Conservation (phyloP, 2,329 filamentous ascomycete genomes). For the Fusarium metavorans region DNA sequence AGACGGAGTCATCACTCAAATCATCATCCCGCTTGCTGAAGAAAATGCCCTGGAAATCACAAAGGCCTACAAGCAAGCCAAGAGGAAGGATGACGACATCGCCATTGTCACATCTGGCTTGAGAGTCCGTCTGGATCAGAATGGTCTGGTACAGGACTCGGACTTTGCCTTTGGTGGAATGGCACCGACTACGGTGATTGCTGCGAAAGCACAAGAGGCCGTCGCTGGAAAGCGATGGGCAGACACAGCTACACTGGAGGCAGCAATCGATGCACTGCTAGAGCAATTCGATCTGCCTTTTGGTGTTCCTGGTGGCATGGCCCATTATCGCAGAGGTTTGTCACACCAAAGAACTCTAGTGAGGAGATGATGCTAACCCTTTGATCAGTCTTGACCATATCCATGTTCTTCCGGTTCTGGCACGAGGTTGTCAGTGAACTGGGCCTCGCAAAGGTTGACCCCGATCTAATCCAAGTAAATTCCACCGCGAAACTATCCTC, state of each 20-base stretch:
- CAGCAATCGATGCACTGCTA: neutral
- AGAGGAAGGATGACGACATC: constrained; percentile 94
- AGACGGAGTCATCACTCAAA: constrained; percentile 16
- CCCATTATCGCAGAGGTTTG: constrained; percentile 13
- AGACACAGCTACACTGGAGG: neutral
- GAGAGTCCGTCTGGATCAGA: constrained; percentile 63
- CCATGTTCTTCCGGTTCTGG: constrained; percentile 22
- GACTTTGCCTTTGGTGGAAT: constrained; percentile 17
- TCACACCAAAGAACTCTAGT: neutral
- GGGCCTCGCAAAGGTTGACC: constrained; percentile 57
- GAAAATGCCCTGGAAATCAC: constrained; percentile 77
- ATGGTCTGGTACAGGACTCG: constrained; percentile 1
- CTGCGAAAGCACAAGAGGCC: constrained; percentile 2
- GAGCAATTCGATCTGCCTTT: constrained; percentile 8
- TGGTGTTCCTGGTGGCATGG: constrained; percentile 21
- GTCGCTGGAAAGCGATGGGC: constrained; percentile 9
- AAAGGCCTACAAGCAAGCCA: constrained; percentile 89
- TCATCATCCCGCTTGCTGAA: neutral
- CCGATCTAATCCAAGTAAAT: constrained; percentile 79
- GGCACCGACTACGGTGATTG: constrained; percentile 9
- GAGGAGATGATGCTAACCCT: neutral
- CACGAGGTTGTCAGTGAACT: constrained; percentile 10
- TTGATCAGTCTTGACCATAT: constrained; percentile 3
- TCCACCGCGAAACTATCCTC: constrained; percentile 63
- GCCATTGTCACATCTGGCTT: constrained; percentile 90